Evolutionary conservation across 2,329 filamentous ascomycete species (phyloP).

Genomic region (Phaeophleospora eucalypticola): DNA sequence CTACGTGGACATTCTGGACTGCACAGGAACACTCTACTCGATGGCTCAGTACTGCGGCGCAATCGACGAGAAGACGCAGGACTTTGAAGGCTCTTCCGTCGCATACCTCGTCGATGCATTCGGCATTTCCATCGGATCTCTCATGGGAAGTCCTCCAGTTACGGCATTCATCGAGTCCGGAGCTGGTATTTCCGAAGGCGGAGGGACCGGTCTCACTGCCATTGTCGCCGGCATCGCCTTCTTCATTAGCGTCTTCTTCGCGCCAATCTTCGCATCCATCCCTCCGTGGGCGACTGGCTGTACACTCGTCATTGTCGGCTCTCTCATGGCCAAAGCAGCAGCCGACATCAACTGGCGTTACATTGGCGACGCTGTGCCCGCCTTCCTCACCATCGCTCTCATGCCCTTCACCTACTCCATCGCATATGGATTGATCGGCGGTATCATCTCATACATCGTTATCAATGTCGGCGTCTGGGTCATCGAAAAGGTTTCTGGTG

Average conservation of each 20-base stretch:
- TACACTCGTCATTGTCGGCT: slow-evolving; percentile 82
- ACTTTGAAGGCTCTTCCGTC: slow-evolving; percentile 79
- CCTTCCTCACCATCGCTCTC: slow-evolving; percentile 75
- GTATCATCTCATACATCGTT: slow-evolving; percentile 70
- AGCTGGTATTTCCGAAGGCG: slow-evolving; percentile 83
- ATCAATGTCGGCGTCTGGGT: slow-evolving; percentile 70
- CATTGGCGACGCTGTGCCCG: slow-evolving; percentile 75
- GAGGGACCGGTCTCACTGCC: slow-evolving; percentile 77
- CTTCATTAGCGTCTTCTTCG: slow-evolving; percentile 83
- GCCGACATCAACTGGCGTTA: slow-evolving; percentile 87
- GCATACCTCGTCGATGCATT: slow-evolving; percentile 82
- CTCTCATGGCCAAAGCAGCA: slow-evolving; percentile 75
- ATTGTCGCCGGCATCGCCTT: slow-evolving; percentile 77
- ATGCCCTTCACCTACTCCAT: slow-evolving; percentile 93
- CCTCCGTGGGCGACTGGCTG: slow-evolving; percentile 86
- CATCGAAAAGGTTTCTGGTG: slow-evolving; percentile 61
- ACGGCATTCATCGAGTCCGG: slow-evolving; percentile 85
- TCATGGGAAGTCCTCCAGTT: slow-evolving; percentile 74
- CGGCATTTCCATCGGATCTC: slow-evolving; percentile 73
- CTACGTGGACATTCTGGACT: slow-evolving; percentile 85
- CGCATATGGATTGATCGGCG: slow-evolving; percentile 78
- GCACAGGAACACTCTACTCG: slow-evolving; percentile 80
- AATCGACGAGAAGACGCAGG: slow-evolving; percentile 76
- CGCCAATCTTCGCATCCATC: slow-evolving; percentile 84
- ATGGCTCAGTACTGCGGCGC: slow-evolving; percentile 82